Evolutionary conservation across 495 filamentous ascomycete genomes (phyloP).

Genomic region (Aeminium ludgeri): DNA sequence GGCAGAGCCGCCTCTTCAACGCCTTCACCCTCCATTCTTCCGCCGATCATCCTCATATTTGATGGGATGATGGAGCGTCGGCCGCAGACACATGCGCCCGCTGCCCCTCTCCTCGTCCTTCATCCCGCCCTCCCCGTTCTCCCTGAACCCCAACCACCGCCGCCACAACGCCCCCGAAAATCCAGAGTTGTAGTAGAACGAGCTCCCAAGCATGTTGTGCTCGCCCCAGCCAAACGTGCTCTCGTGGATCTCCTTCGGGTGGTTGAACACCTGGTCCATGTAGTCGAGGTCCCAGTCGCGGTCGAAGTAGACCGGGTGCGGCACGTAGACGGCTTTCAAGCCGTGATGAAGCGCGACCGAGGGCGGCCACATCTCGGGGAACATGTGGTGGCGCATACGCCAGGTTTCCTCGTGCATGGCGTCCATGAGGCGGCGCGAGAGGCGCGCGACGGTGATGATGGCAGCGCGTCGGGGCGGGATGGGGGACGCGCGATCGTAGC

Average conservation of each 20-base stretch:
- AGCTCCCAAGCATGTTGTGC: slow-evolving; percentile 32
- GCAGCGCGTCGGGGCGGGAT: slow-evolving; percentile 26
- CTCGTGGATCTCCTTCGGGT: slow-evolving; percentile 24
- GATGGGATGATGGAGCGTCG: no score
- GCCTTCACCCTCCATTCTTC: no score
- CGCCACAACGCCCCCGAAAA: slow-evolving; percentile 31
- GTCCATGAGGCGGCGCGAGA: slow-evolving; percentile 24
- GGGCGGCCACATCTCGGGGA: slow-evolving; percentile 29
- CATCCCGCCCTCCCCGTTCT: no score
- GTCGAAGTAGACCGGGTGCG: slow-evolving; percentile 33
- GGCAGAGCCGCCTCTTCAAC: no score
- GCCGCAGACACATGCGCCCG: no score
- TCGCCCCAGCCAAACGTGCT: slow-evolving; percentile 34
- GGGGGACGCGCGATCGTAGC: slow-evolving; percentile 24
- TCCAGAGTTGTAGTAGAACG: slow-evolving; percentile 33
- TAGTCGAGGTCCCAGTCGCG: slow-evolving; percentile 31
- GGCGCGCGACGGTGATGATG: slow-evolving; percentile 28
- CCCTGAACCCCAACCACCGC: slow-evolving; percentile 29
- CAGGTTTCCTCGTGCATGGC: slow-evolving; percentile 26
- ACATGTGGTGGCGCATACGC: slow-evolving; percentile 24
- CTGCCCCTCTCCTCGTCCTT: no score
- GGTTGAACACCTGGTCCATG: slow-evolving; percentile 27
- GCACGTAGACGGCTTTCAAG: slow-evolving; percentile 29
- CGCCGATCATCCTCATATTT: no score
- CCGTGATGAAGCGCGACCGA: slow-evolving; percentile 26